Base-by-base conservation (phyloP, 495 filamentous ascomycete genomes). In the Friedmanniomyces simplex region DNA sequence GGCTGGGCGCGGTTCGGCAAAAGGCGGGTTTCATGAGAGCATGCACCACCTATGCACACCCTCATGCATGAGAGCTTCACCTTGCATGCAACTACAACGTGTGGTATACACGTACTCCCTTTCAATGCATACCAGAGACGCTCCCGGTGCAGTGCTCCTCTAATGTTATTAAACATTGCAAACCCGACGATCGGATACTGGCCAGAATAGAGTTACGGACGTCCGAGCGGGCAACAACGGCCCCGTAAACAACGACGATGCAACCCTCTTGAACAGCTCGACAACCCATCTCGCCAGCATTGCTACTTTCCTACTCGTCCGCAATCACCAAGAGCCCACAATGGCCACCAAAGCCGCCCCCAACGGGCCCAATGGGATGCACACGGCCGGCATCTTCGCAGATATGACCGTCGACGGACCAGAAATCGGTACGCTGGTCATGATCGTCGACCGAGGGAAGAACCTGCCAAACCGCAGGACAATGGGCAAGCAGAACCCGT, bases 401-500 rank as follows among this genome's bases (percentile, higher is more conserved):
- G 94, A 97, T 73, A 91, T 95, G 83, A 90, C 83, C 45, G 80
- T 95, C 54, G 93, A 99, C 72, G 93, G 93, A 0, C 93, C 93
- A 3, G 81, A 89, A 41, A 95, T 97, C 68, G 93, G 93, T 39
- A 96, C 89, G 0, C 76, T 99, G 62, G 89, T 99, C 46, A 78
- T 89, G 39, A 82, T 99, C 59, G 78, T 99, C 60, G 94, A 99
- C 59, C 58, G 70, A 36, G 71, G 66, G 8, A 97, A 94, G 79
- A 99, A 99, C 68, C 75, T 99, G 54, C 93, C 94, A 41, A 99
- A 97, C 70, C 75, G 89, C 59, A 91, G 91, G 75, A 89, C 89
- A 1, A 95, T 97, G 77, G 91, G 94, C 54, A 99, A 99, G 74
- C 93, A 99, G 73, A 89, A 96, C 69, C 91, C 94, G 7, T 99